phyloP scores from a whole-genome alignment of 768 basidiomycete species.

The Ramaria sp. region DNA sequence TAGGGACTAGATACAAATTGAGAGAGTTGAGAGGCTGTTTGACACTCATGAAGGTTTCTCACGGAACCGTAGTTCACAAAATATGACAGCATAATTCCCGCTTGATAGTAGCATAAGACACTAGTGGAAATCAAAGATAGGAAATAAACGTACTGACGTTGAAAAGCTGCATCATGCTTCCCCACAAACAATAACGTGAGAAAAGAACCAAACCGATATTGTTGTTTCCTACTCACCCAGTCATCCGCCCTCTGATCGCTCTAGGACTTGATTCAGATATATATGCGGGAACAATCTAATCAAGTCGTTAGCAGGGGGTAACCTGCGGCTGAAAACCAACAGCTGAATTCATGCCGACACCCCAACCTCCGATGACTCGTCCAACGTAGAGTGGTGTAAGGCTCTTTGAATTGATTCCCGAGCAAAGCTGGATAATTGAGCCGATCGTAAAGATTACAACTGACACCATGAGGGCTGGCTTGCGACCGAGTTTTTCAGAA shows the following conservation, averaged over 20 bases:
- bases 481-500: constrained; percentile 35
- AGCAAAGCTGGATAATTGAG: constrained; percentile 33
- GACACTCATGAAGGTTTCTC: not conserved
- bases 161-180: constrained; percentile 11
- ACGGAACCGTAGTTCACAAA: constrained; percentile 2
- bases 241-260: constrained; percentile 39
- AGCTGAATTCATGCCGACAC: constrained; percentile 11
- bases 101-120: not conserved
- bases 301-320: not conserved
- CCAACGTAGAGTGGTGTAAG: constrained; percentile 16
- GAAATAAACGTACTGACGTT: constrained; percentile 4
- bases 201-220: not conserved
- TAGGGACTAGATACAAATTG: not conserved
- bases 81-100: constrained; percentile 7
- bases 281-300: constrained; percentile 34
- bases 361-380: constrained; percentile 11
- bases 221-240: constrained; percentile 11
- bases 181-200: not conserved
- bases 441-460: constrained; percentile 39
- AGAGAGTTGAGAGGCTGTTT: not conserved
- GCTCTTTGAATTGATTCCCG: constrained; percentile 28
- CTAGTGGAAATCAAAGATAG: not conserved
- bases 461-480: constrained; percentile 31
- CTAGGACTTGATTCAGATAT: constrained; percentile 40
- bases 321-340: not conserved